Evolutionary conservation across 2,329 filamentous ascomycete species (phyloP).

Genomic region (Sclerotinia trifoliorum): DNA sequence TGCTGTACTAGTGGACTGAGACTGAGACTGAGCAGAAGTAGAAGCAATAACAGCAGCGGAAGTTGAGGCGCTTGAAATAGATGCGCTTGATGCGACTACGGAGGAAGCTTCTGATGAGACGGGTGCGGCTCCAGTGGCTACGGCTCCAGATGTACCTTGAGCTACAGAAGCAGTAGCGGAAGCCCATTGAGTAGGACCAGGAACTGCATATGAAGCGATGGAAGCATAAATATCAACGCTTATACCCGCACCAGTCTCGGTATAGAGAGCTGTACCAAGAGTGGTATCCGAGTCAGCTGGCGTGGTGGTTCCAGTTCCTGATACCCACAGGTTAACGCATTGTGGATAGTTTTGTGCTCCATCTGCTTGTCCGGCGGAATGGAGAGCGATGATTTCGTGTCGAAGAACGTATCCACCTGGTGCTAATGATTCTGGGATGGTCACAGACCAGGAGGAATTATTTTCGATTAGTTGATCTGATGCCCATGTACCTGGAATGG

Average conservation of each 20-base stretch:
- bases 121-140: not conserved
- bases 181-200: slow-evolving; percentile 37
- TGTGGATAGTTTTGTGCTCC: slow-evolving; percentile 51
- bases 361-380: slow-evolving; percentile 41
- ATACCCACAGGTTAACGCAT: slow-evolving; percentile 51
- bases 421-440: slow-evolving; percentile 44
- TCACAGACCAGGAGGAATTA: slow-evolving; percentile 54
- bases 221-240: slow-evolving; percentile 43
- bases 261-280: slow-evolving; percentile 45
- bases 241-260: slow-evolving; percentile 45
- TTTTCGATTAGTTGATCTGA: slow-evolving; percentile 50
- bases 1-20: not conserved
- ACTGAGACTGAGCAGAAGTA: not conserved
- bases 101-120: not conserved
- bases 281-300: slow-evolving; percentile 41
- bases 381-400: slow-evolving; percentile 43
- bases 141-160: not conserved
- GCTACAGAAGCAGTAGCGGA: not conserved
- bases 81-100: not conserved
- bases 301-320: slow-evolving; percentile 44
- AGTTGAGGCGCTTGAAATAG: not conserved
- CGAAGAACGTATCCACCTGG: slow-evolving; percentile 51
- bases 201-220: slow-evolving; percentile 39
- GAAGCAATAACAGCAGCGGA: not conserved
- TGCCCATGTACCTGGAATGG: slow-evolving; percentile 44